phyloP scores from a whole-genome alignment of 1,139 yeast genomes.

The Suhomyces bolitotheri region DNA sequence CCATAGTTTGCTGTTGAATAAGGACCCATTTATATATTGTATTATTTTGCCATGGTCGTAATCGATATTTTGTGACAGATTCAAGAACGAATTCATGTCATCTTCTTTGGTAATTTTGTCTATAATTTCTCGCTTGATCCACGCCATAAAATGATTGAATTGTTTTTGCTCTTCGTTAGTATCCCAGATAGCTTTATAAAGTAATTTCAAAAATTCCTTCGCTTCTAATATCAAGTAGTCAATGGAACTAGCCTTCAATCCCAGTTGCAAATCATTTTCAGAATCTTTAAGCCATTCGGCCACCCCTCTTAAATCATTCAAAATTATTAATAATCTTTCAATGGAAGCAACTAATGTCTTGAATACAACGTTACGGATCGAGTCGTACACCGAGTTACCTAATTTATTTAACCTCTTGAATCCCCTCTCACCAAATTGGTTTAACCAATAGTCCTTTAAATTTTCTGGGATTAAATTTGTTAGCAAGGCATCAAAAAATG shows the following conservation, averaged over 20 bases:
- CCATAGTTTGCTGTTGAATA: constrained; percentile 28
- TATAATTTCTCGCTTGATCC: constrained; percentile 42
- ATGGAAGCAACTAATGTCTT: constrained; percentile 54
- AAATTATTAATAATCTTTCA: constrained; percentile 57
- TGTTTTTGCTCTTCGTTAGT: constrained; percentile 53
- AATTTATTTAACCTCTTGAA: constrained; percentile 56
- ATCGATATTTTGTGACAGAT: constrained; percentile 17
- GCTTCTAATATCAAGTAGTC: constrained; percentile 29
- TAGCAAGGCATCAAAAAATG: constrained; percentile 51
- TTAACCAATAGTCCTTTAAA: constrained; percentile 44
- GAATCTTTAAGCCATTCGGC: constrained; percentile 37
- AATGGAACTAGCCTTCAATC: constrained; percentile 29
- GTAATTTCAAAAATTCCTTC: constrained; percentile 33
- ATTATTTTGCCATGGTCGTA: constrained; percentile 31
- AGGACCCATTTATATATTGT: constrained; percentile 29
- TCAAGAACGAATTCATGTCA: constrained; percentile 30
- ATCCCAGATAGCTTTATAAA: constrained; percentile 47
- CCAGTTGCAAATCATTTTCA: constrained; percentile 21
- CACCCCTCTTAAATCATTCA: constrained; percentile 49
- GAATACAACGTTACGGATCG: constrained; percentile 45
- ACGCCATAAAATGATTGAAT: constrained; percentile 52
- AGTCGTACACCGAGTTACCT: constrained; percentile 53
- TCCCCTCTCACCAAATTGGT: constrained; percentile 69
- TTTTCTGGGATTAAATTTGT: constrained; percentile 55
- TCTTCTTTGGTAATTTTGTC: constrained; percentile 41